Evolutionary conservation across 306 rosid genomes (phyloP), one percentile per base, ranked within the genome.

Genomic region (Inga leiocalycina): DNA sequence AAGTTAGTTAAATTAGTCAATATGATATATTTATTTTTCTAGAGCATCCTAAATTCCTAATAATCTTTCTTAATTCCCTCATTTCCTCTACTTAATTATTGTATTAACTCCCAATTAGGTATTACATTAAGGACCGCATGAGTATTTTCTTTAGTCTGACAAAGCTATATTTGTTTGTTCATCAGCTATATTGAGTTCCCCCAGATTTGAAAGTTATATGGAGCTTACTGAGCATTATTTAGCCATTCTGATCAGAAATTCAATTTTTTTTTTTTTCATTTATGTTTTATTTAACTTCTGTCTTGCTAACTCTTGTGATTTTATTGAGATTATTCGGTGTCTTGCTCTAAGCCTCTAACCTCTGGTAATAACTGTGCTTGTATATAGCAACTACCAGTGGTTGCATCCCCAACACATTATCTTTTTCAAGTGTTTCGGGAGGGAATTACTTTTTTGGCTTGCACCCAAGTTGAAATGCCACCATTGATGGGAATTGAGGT

Each of bases 401-500:
- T 96, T 87, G 97, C 99, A 84, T 93, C 99, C 27, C 99, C 99
- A 2, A 96, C 99, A 0, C 98, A 96, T 86, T 96, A 96, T 88
- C 91, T 96, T 67, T 96, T 96, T 90, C 98, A 96, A 91, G 84
- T 96, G 86, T 80, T 87, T 80, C 94, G 98, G 0, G 95, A 91
- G 64, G 99, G 98, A 76, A 90, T 96, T 83, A 96, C 98, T 3
- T 94, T 94, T 90, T 88, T 96, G 86, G 99, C 99, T 2, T 92
- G 99, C 89, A 88, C 94, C 22, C 99, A 96, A 88, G 98, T 91
- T 84, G 99, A 96, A 82, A 96, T 96, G 99, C 97, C 98, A 6
- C 99, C 99, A 75, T 79, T 96, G 84, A 92, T 96, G 99, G 99
- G 91, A 59, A 93, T 91, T 84, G 98, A 96, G 95, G 99, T 96